Evolutionary conservation across 306 rosid genomes (phyloP).

Genomic region (Fragaria vesca): DNA sequence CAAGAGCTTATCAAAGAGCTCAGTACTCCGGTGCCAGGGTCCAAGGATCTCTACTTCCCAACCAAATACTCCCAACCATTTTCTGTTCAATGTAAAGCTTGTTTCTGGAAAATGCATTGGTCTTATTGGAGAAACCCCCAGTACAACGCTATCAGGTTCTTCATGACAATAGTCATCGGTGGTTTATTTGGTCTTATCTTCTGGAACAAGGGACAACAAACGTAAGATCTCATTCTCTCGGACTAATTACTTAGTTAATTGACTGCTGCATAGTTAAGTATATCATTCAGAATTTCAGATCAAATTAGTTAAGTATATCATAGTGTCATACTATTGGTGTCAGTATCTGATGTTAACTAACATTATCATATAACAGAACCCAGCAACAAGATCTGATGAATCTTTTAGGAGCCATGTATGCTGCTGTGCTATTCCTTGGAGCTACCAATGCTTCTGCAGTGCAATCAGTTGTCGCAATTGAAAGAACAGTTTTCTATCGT

Average conservation of each 20-base stretch:
- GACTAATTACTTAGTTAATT: neutral
- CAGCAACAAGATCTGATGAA: constrained; percentile 43
- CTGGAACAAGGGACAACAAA: constrained; percentile 45
- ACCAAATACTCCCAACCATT: constrained; percentile 44
- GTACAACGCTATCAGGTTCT: constrained; percentile 43
- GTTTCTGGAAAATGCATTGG: constrained; percentile 50
- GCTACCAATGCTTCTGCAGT: constrained; percentile 35
- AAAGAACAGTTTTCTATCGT: constrained; percentile 46
- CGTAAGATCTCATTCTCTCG: constrained; percentile 24
- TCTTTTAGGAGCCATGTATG: constrained; percentile 44
- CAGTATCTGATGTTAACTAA: neutral
- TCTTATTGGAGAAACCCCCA: constrained; percentile 49
- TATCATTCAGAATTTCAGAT: too few species aligned
- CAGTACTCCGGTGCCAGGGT: constrained; percentile 38
- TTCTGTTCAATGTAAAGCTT: constrained; percentile 40
- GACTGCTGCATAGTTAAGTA: neutral
- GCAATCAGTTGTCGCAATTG: constrained; percentile 39
- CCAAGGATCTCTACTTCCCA: constrained; percentile 41
- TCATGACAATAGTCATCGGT: constrained; percentile 38
- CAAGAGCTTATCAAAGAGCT: constrained; percentile 38
- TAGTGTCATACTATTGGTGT: too few species aligned
- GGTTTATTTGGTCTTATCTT: constrained; percentile 38
- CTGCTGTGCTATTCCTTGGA: constrained; percentile 47
- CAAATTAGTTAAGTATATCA: neutral
- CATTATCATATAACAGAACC: constrained; percentile 19